phyloP scores from a whole-genome alignment of 148 eudicot species.

The Amaranthus hypochondriacus region DNA sequence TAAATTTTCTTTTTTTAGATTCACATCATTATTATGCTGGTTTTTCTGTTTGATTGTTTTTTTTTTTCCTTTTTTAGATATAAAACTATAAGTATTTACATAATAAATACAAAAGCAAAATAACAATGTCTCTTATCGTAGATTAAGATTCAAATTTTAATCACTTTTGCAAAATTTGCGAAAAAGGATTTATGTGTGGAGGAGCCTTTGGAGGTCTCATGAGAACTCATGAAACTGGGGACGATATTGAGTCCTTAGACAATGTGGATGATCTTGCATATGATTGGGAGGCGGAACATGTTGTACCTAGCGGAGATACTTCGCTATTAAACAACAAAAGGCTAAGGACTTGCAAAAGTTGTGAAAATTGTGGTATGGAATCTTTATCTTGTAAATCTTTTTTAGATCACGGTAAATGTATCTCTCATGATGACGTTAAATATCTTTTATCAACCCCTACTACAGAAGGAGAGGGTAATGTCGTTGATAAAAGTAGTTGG shows the following conservation, averaged over 20 bases:
- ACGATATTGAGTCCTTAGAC: conserved; percentile 42
- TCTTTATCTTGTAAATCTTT: conserved; percentile 83
- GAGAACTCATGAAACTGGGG: conserved; percentile 94
- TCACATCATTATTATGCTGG: neutral
- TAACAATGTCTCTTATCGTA: conserved; percentile 48
- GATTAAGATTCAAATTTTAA: conserved; percentile 61
- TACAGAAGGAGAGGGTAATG: conserved; percentile 35
- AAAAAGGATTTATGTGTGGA: conserved; percentile 88
- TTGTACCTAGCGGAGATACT: conserved; percentile 26
- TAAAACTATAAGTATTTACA: neutral
- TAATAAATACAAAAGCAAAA: neutral
- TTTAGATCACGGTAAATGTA: conserved; percentile 72
- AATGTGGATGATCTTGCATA: conserved; percentile 51
- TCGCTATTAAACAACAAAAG: conserved; percentile 42
- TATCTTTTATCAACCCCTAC: conserved; percentile 43
- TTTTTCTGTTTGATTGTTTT: neutral
- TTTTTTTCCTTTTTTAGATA: neutral
- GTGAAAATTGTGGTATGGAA: conserved; percentile 77
- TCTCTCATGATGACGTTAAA: conserved; percentile 52
- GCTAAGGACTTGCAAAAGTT: conserved; percentile 47
- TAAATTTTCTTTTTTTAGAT: neutral
- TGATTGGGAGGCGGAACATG: conserved; percentile 65
- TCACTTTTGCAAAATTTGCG: conserved; percentile 81
- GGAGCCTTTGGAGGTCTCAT: conserved; percentile 94
- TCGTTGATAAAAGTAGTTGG: conserved; percentile 2